Percentiles rank a stretch among this genome's conserved stretches.
phyloP scores from a whole-genome alignment of 352 stramenopile genomes.

The Phytophthora europaea region DNA sequence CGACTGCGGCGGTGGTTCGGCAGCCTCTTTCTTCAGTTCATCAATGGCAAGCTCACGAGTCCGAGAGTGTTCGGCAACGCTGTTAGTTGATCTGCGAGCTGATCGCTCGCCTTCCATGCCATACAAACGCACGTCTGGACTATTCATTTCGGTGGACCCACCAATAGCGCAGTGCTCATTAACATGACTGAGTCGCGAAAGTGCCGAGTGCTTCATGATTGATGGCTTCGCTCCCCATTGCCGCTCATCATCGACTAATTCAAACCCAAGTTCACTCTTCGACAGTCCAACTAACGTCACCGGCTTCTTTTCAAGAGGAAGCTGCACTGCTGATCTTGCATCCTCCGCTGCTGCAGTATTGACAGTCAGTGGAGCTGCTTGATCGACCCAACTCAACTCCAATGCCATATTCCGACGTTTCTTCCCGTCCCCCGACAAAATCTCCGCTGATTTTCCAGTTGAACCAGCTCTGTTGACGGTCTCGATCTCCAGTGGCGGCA shows the following conservation, averaged over 20 bases:
- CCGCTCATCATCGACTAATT: slow-evolving; percentile 1
- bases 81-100: slow-evolving; percentile 1
- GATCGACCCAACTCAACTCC: slow-evolving; percentile 38
- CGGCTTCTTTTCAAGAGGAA: slow-evolving; percentile 3
- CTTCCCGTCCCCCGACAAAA: slow-evolving; percentile 11
- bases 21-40: slow-evolving; percentile 22
- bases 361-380: slow-evolving; percentile 10
- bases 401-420: slow-evolving; percentile 30
- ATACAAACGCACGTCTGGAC: slow-evolving; percentile 23
- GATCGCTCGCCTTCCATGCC: slow-evolving; percentile 11
- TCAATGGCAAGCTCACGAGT: slow-evolving; percentile 26
- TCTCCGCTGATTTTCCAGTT: background rate
- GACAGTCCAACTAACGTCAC: background rate
- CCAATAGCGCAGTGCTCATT: slow-evolving; percentile 30
- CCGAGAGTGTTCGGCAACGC: slow-evolving; percentile 1
- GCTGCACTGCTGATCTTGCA: background rate
- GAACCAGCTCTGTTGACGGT: slow-evolving; percentile 1
- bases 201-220: slow-evolving; percentile 9
- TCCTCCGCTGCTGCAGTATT: background rate
- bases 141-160: slow-evolving; percentile 24
- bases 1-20: slow-evolving; percentile 32
- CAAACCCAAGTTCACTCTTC: background rate
- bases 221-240: background rate
- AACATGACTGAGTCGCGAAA: slow-evolving; percentile 23
- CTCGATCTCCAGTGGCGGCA: slow-evolving; percentile 28